Percentiles rank a stretch among this genome's conserved stretches.
These are phyloP conservation scores for Furcasterigmium furcatum DNA, from an alignment of 2,329 filamentous ascomycete species.

Conservation along the genomic window DNA sequence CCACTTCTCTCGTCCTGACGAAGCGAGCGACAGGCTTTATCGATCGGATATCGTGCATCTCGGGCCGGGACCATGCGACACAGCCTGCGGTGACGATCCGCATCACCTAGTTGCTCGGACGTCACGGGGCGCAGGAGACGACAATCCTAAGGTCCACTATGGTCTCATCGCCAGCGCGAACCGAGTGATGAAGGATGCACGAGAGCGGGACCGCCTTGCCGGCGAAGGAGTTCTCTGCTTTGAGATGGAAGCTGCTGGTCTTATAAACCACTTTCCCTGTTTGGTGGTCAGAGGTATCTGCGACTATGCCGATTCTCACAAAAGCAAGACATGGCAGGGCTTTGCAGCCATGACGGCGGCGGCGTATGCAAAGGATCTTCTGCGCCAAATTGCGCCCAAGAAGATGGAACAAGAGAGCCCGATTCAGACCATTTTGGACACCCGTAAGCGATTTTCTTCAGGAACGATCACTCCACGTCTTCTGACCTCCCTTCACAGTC, in stretches of 20 bases:
- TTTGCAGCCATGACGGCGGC: conserved; percentile 32
- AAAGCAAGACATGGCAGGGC: conserved; percentile 28
- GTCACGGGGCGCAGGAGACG: background rate
- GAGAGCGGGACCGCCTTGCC: conserved; percentile 23
- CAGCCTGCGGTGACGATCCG: conserved; percentile 4
- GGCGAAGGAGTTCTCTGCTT: conserved; percentile 10
- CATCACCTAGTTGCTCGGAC: background rate
- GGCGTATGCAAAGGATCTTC: conserved; percentile 21
- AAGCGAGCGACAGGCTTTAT: conserved; percentile 9
- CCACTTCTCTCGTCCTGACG: conserved; percentile 7
- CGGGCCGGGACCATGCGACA: background rate
- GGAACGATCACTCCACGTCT: no score
- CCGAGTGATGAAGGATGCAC: conserved; percentile 25
- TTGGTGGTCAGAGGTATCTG: conserved; percentile 33
- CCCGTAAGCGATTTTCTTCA: no score
- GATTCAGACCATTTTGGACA: no score
- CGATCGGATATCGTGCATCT: conserved; percentile 3
- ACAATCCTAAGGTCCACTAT: conserved; percentile 8
- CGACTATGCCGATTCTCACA: conserved; percentile 36
- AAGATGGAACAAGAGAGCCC: no score
- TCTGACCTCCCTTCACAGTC: no score
- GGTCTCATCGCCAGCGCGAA: conserved; percentile 23
- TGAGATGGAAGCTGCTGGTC: no score
- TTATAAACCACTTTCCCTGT: no score
- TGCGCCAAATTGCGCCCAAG: conserved; percentile 10